Evolutionary conservation across 2,329 filamentous ascomycete species (phyloP).

Genomic region (Fusarium sp.): DNA sequence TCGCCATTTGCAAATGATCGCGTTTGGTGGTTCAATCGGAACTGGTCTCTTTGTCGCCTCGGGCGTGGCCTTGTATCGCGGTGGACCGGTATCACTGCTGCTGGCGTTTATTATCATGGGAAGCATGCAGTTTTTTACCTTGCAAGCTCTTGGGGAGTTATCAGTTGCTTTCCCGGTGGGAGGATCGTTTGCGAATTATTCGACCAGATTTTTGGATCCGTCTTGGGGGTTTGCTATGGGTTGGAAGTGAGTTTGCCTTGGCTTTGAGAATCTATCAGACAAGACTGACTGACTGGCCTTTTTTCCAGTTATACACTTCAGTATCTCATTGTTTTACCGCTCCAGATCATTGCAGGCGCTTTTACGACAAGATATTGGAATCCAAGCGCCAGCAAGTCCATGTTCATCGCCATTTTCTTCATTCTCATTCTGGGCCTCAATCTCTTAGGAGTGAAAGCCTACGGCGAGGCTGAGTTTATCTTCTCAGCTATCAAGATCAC

Average conservation of each 20-base stretch:
- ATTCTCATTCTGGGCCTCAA: constrained; percentile 83
- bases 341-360: constrained; percentile 88
- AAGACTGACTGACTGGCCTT: neutral
- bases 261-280: no score
- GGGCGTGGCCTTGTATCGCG: constrained; percentile 75
- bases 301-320: constrained; percentile 79
- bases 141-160: constrained; percentile 91
- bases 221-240: constrained; percentile 97
- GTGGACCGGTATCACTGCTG: constrained; percentile 81
- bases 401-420: constrained; percentile 87
- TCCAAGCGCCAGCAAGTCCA: constrained; percentile 70
- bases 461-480: constrained; percentile 89
- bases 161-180: constrained; percentile 90
- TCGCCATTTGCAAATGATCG: constrained; percentile 66
- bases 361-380: constrained; percentile 89
- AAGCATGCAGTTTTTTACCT: constrained; percentile 89
- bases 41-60: constrained; percentile 92
- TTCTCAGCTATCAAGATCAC: constrained; percentile 88
- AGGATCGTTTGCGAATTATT: constrained; percentile 91
- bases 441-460: constrained; percentile 86
- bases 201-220: constrained; percentile 92
- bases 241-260: constrained; percentile 74
- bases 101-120: constrained; percentile 83
- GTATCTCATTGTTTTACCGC: constrained; percentile 85
- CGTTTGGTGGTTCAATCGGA: constrained; percentile 85